Conservation (phyloP, 495 filamentous ascomycete genomes). For the Corynascus novoguineensis region DNA sequence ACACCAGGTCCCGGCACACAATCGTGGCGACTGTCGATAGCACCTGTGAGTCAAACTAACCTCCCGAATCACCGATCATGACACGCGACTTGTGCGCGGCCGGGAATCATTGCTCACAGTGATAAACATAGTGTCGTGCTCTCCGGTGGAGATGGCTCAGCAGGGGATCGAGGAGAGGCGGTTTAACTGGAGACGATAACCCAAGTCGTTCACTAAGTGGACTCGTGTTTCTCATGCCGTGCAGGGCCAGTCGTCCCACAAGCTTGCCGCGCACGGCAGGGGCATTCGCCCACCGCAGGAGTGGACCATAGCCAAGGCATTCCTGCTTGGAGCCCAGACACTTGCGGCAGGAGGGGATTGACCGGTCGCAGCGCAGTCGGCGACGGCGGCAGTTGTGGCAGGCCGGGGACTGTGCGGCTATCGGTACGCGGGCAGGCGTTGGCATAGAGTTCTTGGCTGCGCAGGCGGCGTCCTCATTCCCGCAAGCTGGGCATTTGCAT, state of each 20-base stretch:
- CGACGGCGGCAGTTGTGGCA: slow-evolving; percentile 44
- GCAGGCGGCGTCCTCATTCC: slow-evolving; percentile 6
- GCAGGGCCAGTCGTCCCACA: slow-evolving; percentile 17
- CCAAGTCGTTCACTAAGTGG: neutral
- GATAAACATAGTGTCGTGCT: slow-evolving; percentile 46
- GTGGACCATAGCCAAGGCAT: slow-evolving; percentile 40
- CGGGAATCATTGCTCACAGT: too few species aligned
- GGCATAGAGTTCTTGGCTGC: slow-evolving; percentile 5
- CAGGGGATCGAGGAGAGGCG: slow-evolving; percentile 36
- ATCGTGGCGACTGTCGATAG: slow-evolving; percentile 43
- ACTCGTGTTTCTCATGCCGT: neutral
- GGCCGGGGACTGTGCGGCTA: slow-evolving; percentile 7
- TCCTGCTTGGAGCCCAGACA: slow-evolving; percentile 43
- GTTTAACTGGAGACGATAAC: neutral
- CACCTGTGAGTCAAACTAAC: neutral
- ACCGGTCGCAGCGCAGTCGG: slow-evolving; percentile 51
- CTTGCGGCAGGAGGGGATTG: slow-evolving; percentile 44
- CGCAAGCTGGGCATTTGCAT: too few species aligned
- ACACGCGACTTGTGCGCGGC: too few species aligned
- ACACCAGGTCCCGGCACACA: slow-evolving; percentile 49
- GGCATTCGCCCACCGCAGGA: slow-evolving; percentile 39
- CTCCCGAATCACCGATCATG: too few species aligned
- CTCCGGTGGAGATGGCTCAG: slow-evolving; percentile 29
- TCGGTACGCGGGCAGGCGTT: neutral
- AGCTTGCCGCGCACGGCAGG: slow-evolving; percentile 41